Evolutionary conservation across 2,329 filamentous ascomycete species (phyloP).

Genomic region (Pyrenophora teres): DNA sequence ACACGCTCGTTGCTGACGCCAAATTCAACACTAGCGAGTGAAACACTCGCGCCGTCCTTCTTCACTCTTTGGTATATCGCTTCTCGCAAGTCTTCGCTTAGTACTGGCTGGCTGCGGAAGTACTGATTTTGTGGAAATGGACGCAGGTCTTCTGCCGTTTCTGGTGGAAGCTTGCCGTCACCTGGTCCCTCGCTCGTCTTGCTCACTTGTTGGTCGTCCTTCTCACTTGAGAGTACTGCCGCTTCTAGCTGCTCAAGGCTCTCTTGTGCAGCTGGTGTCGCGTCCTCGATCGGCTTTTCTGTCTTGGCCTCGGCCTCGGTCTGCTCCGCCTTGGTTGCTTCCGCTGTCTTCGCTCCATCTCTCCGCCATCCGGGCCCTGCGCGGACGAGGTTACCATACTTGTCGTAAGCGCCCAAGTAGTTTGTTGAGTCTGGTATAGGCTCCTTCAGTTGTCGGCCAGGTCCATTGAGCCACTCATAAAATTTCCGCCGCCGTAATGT

Average conservation of each 20-base stretch:
- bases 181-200: conserved; percentile 18
- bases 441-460: conserved; percentile 55
- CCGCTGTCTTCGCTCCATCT: conserved; percentile 22
- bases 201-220: conserved; percentile 22
- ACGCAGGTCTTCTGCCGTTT: conserved; percentile 40
- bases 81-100: conserved; percentile 74
- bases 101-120: conserved; percentile 73
- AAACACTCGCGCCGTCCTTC: conserved; percentile 65
- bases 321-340: conserved; percentile 8
- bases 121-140: conserved; percentile 76
- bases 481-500: conserved; percentile 61
- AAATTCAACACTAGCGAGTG: conserved; percentile 76
- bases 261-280: conserved; percentile 36
- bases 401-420: conserved; percentile 60
- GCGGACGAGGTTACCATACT: conserved; percentile 54
- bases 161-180: conserved; percentile 34
- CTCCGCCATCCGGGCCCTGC: conserved; percentile 30
- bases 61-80: conserved; percentile 74
- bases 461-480: conserved; percentile 64
- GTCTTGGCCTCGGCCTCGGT: conserved; percentile 14
- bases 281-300: conserved; percentile 29
- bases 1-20: conserved; percentile 82
- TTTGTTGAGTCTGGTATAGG: conserved; percentile 59
- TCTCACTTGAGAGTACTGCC: conserved; percentile 27
- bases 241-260: conserved; percentile 35